Evolutionary conservation across 2,329 filamentous ascomycete genomes (phyloP), one percentile per base, ranked within the genome.

Genomic region (Orbilia blumenaviensis): DNA sequence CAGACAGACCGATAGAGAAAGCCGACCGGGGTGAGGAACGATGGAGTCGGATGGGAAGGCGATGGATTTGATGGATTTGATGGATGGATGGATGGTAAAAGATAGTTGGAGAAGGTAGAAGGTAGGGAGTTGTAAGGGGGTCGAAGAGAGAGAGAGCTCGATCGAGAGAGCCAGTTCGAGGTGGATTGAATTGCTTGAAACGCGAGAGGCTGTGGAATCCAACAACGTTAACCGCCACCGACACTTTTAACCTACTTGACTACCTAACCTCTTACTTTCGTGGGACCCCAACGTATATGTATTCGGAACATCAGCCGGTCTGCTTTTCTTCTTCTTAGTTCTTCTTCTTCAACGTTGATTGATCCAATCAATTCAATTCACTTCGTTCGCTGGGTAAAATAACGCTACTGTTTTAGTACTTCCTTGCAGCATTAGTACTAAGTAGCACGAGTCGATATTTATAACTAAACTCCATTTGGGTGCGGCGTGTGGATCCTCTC

Each of bases 91-190:
- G 54, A 60, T n/a, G n/a, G n/a, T n/a, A n/a, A n/a, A n/a, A n/a
- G n/a, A n/a, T n/a, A n/a, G 42, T 48, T 32, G 60, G 41, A 32
- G 41, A 27, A 7, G 27, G 50, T 29, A 18, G 32, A 36, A 50
- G n/a, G 44, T 48, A 34, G 16, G 58, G 38, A 50, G 50, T n/a
- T 66, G 62, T n/a, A n/a, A n/a, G n/a, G n/a, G n/a, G n/a, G n/a
- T n/a, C n/a, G n/a, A n/a, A n/a, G n/a, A n/a, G n/a, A n/a, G n/a
- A n/a, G n/a, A n/a, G n/a, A n/a, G n/a, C n/a, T n/a, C n/a, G n/a
- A n/a, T n/a, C n/a, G n/a, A n/a, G n/a, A 27, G 63, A 67, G 63
- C 10, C 3, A 46, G 50, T 67, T 67, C 62, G 63, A 67, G 38
- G 50, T 58, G 48, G 52, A 66, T 56, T 56, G 46, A 44, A 21